phyloP scores from a whole-genome alignment of 2,329 filamentous ascomycete genomes.

The Nemania diffusa region DNA sequence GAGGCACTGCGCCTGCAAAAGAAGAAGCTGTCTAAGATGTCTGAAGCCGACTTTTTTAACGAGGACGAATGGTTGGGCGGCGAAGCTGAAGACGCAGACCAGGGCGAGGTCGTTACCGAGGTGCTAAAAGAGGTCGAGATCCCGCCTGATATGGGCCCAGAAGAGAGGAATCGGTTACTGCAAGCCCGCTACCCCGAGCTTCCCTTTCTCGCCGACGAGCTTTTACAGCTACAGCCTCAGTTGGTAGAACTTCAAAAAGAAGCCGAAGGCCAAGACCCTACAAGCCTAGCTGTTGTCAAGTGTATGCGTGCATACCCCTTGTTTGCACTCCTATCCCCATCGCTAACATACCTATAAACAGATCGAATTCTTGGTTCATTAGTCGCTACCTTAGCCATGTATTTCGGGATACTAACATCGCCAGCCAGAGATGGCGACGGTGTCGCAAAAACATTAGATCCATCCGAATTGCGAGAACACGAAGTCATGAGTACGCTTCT shows the following conservation, averaged over 20 bases:
- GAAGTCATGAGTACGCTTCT: conserved; percentile 88
- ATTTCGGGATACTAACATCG: conserved; percentile 92
- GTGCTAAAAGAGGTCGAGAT: conserved; percentile 86
- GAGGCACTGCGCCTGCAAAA: conserved; percentile 90
- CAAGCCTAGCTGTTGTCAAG: conserved; percentile 73
- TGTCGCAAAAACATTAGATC: conserved; percentile 70
- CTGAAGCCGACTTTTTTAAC: conserved; percentile 93
- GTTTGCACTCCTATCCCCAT: neutral
- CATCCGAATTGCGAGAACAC: conserved; percentile 86
- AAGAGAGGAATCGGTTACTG: conserved; percentile 80
- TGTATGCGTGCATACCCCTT: conserved; percentile 46
- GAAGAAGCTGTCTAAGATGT: conserved; percentile 90
- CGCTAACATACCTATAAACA: conserved; percentile 17
- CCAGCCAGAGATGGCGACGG: conserved; percentile 70
- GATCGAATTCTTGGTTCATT: conserved; percentile 85
- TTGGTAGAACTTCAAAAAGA: conserved; percentile 68
- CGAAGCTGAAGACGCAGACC: conserved; percentile 60
- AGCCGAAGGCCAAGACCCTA: conserved; percentile 62
- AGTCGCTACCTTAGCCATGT: conserved; percentile 86
- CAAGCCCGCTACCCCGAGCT: conserved; percentile 91
- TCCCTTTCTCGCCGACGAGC: conserved; percentile 83
- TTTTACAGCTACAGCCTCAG: conserved; percentile 75
- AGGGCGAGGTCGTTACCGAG: conserved; percentile 78
- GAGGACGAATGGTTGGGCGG: conserved; percentile 83
- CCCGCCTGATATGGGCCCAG: conserved; percentile 78